phyloP scores from a whole-genome alignment of 345 rosid species.

The Aethionema arabicum region DNA sequence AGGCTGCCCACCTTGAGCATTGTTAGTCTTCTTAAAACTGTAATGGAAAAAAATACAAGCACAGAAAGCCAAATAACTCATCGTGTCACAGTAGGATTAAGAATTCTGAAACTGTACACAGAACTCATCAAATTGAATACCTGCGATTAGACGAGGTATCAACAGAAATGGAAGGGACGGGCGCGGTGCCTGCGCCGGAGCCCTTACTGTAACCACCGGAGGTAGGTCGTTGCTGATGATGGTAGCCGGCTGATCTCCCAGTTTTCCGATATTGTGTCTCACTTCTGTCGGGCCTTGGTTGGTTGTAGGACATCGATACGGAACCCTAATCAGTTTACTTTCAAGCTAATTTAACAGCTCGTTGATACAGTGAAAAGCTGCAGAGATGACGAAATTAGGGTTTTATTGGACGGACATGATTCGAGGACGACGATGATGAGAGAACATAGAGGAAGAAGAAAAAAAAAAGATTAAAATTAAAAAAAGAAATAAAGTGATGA shows the following conservation, averaged over 20 bases:
- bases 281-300: slow-evolving; percentile 79
- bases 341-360: slow-evolving; percentile 31
- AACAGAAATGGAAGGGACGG: slow-evolving; percentile 65
- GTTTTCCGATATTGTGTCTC: slow-evolving; percentile 62
- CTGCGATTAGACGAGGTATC: slow-evolving; percentile 60
- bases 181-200: slow-evolving; percentile 63
- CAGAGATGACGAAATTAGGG: slow-evolving; percentile 58
- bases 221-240: slow-evolving; percentile 64
- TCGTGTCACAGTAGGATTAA: slow-evolving; percentile 13
- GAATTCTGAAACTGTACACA: neutral
- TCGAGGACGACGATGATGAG: slow-evolving; percentile 30
- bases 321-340: slow-evolving; percentile 33
- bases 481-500: neutral
- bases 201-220: slow-evolving; percentile 70
- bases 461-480: neutral
- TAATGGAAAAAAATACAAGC: neutral
- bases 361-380: slow-evolving; percentile 38
- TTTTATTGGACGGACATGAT: slow-evolving; percentile 62
- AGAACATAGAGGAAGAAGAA: neutral
- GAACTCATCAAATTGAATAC: slow-evolving; percentile 31
- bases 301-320: slow-evolving; percentile 96
- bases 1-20: slow-evolving; percentile 73
- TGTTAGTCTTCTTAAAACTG: slow-evolving; percentile 69
- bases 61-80: neutral
- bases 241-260: slow-evolving; percentile 71